A percentile compares a stretch with the other conserved stretches of the same genome.
These are phyloP conservation scores for Plasmodium coatneyi DNA, from an alignment of 169 alveolate species.

Conservation along the genomic window DNA sequence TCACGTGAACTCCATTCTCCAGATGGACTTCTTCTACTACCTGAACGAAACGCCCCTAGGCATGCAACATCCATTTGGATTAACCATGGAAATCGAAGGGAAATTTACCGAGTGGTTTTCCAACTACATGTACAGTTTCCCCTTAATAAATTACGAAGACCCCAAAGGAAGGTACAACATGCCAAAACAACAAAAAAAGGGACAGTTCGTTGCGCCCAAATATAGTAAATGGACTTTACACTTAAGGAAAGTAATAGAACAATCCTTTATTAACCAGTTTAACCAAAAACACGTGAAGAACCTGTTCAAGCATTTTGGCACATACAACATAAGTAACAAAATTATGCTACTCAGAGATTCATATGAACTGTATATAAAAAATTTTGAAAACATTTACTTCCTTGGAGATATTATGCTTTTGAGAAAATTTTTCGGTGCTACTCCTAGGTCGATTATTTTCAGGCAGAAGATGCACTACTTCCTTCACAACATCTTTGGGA, in stretches of 20 bases:
- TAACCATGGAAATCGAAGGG: constrained; percentile 30
- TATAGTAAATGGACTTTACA: constrained; percentile 38
- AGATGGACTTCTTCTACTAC: constrained; percentile 43
- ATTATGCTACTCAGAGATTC: constrained; percentile 54
- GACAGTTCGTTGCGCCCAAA: constrained; percentile 24
- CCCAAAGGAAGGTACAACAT: neutral
- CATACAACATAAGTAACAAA: constrained; percentile 52
- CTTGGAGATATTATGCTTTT: constrained; percentile 36
- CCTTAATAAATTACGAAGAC: constrained; percentile 34
- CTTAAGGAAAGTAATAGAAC: constrained; percentile 16
- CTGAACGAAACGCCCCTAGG: constrained; percentile 33
- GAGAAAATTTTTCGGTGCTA: constrained; percentile 7
- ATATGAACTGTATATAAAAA: constrained; percentile 23
- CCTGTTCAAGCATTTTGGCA: neutral
- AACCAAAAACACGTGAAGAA: constrained; percentile 39
- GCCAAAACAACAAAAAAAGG: neutral
- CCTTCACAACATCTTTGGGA: constrained; percentile 10
- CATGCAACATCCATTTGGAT: constrained; percentile 12
- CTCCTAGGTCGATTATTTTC: neutral
- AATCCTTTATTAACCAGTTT: neutral
- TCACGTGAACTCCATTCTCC: constrained; percentile 45
- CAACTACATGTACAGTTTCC: constrained; percentile 7
- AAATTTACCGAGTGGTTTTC: constrained; percentile 35
- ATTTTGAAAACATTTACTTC: constrained; percentile 20
- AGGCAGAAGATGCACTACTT: constrained; percentile 1